phyloP scores from a whole-genome alignment of 1,139 yeast genomes.

The Kodamaea derodonti region DNA sequence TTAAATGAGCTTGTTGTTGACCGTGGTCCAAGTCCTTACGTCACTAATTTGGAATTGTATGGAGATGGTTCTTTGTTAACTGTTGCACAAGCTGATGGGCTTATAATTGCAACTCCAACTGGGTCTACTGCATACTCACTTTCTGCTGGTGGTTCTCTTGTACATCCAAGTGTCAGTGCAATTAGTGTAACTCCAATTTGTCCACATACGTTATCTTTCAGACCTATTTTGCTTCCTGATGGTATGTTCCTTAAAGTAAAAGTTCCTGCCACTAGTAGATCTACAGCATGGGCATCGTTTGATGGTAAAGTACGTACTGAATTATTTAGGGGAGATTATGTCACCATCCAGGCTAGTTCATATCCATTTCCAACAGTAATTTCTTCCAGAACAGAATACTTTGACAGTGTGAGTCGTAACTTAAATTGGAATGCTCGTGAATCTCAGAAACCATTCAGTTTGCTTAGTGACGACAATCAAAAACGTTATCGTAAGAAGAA shows the following conservation, averaged over 20 bases:
- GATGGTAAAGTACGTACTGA: slow-evolving; percentile 82
- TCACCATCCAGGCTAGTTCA: slow-evolving; percentile 72
- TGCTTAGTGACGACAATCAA: slow-evolving; percentile 46
- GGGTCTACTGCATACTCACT: slow-evolving; percentile 90
- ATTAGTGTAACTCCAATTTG: slow-evolving; percentile 89
- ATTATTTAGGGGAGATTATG: slow-evolving; percentile 67
- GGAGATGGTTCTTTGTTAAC: slow-evolving; percentile 80
- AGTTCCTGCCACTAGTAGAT: slow-evolving; percentile 64
- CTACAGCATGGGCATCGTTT: slow-evolving; percentile 88
- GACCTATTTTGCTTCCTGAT: slow-evolving; percentile 85
- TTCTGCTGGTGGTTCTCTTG: slow-evolving; percentile 87
- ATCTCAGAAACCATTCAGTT: slow-evolving; percentile 69
- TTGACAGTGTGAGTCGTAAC: slow-evolving; percentile 78
- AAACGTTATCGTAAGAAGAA: slow-evolving; percentile 24
- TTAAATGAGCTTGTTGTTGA: slow-evolving; percentile 82
- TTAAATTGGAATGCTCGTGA: slow-evolving; percentile 86
- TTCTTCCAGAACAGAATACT: slow-evolving; percentile 70
- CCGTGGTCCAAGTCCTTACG: slow-evolving; percentile 85
- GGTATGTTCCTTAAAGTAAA: slow-evolving; percentile 75
- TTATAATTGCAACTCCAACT: slow-evolving; percentile 86
- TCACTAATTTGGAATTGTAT: slow-evolving; percentile 75
- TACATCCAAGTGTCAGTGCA: slow-evolving; percentile 87
- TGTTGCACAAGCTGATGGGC: slow-evolving; percentile 87
- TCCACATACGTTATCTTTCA: slow-evolving; percentile 84
- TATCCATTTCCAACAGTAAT: slow-evolving; percentile 85